phyloP scores from a whole-genome alignment of 2,329 filamentous ascomycete species.

The Magnaporthiopsis incrustans region DNA sequence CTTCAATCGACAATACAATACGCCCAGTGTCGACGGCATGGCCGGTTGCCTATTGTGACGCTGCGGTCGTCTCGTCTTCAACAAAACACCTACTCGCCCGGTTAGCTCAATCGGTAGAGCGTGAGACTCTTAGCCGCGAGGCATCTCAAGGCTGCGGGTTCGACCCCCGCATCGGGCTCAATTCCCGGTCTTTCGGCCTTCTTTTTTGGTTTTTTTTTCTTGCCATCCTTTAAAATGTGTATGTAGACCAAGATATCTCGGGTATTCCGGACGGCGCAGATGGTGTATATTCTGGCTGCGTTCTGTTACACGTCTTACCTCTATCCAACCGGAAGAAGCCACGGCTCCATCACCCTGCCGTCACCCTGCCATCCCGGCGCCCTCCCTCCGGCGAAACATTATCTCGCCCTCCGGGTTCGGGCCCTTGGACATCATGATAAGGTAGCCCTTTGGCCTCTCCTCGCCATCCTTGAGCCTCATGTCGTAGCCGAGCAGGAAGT shows the following conservation, averaged over 20 bases:
- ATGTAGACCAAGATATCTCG: too few species aligned
- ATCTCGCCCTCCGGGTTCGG: constrained; percentile 32
- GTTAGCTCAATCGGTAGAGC: constrained; percentile 67
- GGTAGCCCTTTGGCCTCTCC: constrained; percentile 30
- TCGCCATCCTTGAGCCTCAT: constrained; percentile 30
- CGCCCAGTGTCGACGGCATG: too few species aligned
- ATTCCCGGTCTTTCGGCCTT: constrained; percentile 23
- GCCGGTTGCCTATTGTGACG: too few species aligned
- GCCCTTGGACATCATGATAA: constrained; percentile 34
- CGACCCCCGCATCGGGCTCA: constrained; percentile 41
- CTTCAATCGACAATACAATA: too few species aligned
- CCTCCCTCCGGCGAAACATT: constrained; percentile 27
- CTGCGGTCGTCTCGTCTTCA: too few species aligned
- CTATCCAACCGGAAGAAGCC: too few species aligned
- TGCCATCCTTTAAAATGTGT: too few species aligned
- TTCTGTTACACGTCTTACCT: too few species aligned
- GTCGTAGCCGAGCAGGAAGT: constrained; percentile 35
- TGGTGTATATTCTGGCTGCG: too few species aligned
- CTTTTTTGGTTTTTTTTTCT: too few species aligned
- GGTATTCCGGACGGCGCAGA: too few species aligned
- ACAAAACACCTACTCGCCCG: constrained; percentile 25
- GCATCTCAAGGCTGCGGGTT: constrained; percentile 25
- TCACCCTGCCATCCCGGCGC: neutral
- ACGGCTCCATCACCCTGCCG: too few species aligned
- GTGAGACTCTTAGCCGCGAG: constrained; percentile 53